Evolutionary conservation across 2,329 filamentous ascomycete genomes (phyloP), one percentile per base, ranked within the genome.

Genomic region (Rutstroemia sp.): DNA sequence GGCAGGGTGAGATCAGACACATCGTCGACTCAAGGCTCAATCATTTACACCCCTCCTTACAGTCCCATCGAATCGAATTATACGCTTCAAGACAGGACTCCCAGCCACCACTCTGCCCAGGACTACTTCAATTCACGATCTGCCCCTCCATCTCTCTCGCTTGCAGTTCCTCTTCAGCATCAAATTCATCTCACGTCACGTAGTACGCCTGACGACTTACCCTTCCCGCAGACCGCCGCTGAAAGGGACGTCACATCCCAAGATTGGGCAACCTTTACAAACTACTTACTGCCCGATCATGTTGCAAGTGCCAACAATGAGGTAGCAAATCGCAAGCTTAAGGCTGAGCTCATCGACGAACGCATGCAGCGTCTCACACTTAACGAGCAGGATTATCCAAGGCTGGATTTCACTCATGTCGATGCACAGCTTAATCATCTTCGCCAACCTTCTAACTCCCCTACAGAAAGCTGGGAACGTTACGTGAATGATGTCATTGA

Each of bases 201-300:
- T 5, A 65, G 58, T 5, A 36, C 51, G 23, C 63, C 64, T 5
- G 46, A 56, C 10, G 63, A 67, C 39, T 23, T 68, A 8, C 59
- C 59, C 34, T 68, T 63, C 42, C 62, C 60, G 8, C 30, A 54
- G 34, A 48, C 40, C 5, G 34, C 48, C 3, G 23, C 53, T 19
- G 61, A 61, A 5, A 74, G 73, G 40, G 78, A 80, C 52, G 72
- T 82, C 12, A 74, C 70, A 1, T 61, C 69, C 14, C 75, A 79
- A 62, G 81, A 84, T 64, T 84, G 81, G 81, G 73, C 75, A 38
- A 82, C 80, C 0, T 84, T 84, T 66, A 61, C 80, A 47, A 82
- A 82, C 62, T 78, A 77, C 58, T 67, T 84, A 16, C 65, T 83
- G 21, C 80, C 81, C 0, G 69, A 77, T 53, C 74, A 79, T 64